A percentile compares a stretch with the other conserved stretches of the same genome.
Conservation (phyloP, 2,329 filamentous ascomycete species). For the Penicillium sp. region DNA sequence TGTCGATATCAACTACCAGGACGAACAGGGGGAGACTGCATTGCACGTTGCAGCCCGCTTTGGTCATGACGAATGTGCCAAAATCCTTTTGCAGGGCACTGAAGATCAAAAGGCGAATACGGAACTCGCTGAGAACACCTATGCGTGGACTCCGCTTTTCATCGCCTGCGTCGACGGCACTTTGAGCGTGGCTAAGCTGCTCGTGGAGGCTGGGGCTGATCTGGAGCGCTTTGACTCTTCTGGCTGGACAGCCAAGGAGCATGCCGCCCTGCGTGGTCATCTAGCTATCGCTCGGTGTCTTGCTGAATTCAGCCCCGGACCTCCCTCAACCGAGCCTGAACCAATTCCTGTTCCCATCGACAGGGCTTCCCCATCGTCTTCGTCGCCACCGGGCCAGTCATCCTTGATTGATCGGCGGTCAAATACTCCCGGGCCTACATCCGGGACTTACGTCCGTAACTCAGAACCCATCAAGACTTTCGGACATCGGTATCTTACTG, state of each 20-base stretch:
- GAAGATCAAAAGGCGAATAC: constrained; percentile 74
- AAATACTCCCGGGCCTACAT: constrained; percentile 37
- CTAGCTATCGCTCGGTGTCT: constrained; percentile 77
- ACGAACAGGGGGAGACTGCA: constrained; percentile 87
- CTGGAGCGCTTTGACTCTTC: constrained; percentile 78
- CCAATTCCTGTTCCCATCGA: constrained; percentile 40
- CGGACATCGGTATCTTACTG: constrained; percentile 89
- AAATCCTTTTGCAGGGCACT: constrained; percentile 73
- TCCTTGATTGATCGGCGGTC: constrained; percentile 53
- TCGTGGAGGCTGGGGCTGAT: constrained; percentile 80
- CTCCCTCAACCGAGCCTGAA: constrained; percentile 43
- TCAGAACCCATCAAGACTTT: constrained; percentile 90
- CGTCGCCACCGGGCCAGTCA: constrained; percentile 44
- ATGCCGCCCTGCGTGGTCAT: constrained; percentile 88
- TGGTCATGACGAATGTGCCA: constrained; percentile 80
- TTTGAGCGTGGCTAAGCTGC: constrained; percentile 72
- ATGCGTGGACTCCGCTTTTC: constrained; percentile 94
- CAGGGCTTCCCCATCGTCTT: constrained; percentile 39
- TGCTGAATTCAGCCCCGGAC: constrained; percentile 59
- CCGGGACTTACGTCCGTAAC: constrained; percentile 48
- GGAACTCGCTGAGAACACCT: constrained; percentile 80
- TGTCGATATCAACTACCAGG: constrained; percentile 91
- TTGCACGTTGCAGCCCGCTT: constrained; percentile 90
- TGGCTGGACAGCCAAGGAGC: constrained; percentile 93
- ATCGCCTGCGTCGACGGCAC: constrained; percentile 91